Conservation (phyloP, 2,329 filamentous ascomycete genomes). For the Septoria petroselini region DNA sequence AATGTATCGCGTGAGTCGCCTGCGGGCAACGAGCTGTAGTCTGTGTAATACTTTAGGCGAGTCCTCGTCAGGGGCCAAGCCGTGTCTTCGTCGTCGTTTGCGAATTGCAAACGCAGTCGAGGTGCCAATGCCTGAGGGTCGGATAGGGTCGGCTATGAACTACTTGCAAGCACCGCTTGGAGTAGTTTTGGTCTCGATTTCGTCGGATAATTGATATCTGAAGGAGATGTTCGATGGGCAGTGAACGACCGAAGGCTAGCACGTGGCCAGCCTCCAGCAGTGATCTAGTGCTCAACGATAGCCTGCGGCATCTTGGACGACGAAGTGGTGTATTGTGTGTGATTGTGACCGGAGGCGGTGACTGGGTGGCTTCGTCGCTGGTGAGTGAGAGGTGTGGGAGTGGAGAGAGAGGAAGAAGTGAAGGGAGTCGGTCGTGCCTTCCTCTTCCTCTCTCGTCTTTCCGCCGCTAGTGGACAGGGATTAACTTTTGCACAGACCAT, state of each 20-base stretch:
- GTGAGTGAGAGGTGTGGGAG: conserved; percentile 4
- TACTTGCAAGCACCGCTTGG: conserved; percentile 27
- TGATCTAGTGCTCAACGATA: conserved; percentile 38
- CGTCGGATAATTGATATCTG: conserved; percentile 29
- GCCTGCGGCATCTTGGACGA: conserved; percentile 39
- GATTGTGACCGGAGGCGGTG: conserved; percentile 14
- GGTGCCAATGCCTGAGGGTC: conserved; percentile 16
- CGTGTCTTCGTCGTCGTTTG: conserved; percentile 31
- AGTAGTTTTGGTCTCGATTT: conserved; percentile 24
- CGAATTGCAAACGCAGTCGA: conserved; percentile 18
- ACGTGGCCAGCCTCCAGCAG: conserved; percentile 35
- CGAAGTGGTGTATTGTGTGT: conserved; percentile 31
- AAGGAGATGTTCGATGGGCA: conserved; percentile 34
- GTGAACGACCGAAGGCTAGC: conserved; percentile 35
- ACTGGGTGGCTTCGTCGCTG: conserved; percentile 27
- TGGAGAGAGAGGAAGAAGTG: conserved; percentile 7
- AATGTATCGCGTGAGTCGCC: conserved; percentile 28
- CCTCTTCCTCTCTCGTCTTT: conserved; percentile 4
- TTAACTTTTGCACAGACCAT: neutral
- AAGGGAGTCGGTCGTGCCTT: no score
- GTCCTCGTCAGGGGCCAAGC: conserved; percentile 21
- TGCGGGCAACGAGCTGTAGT: conserved; percentile 30
- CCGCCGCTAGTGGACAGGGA: no score
- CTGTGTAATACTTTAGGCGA: conserved; percentile 24
- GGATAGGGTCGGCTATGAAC: conserved; percentile 17